A percentile compares a stretch with the other conserved stretches of the same genome.
phyloP scores from a whole-genome alignment of 2,329 filamentous ascomycete species.

The Arachnopeziza araneosa region DNA sequence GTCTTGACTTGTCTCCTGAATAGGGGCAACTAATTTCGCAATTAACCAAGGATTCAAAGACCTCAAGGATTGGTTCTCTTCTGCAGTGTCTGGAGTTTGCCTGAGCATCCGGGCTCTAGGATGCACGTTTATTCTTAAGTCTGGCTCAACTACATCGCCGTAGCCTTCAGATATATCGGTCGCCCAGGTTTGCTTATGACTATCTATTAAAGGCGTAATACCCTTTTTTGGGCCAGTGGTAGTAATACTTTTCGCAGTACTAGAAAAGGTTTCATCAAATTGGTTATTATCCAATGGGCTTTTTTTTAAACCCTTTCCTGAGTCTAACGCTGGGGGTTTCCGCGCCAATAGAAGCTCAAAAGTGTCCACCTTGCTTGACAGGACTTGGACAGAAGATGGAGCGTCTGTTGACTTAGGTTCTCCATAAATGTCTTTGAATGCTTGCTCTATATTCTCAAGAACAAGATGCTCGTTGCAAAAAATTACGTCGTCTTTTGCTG shows the following conservation, averaged over 20 bases:
- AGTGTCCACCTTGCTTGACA: slow-evolving; percentile 1
- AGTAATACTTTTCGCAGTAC: background rate
- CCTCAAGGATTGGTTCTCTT: background rate
- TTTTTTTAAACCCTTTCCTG: background rate
- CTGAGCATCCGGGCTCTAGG: background rate
- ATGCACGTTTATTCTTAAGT: background rate
- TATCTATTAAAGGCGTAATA: background rate
- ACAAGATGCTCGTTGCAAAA: slow-evolving; percentile 51
- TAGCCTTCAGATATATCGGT: slow-evolving; percentile 42
- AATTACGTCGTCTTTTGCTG: slow-evolving; percentile 65
- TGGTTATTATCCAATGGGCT: background rate
- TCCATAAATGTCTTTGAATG: slow-evolving; percentile 27
- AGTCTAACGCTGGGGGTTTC: slow-evolving; percentile 2
- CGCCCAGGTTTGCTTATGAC: slow-evolving; percentile 5
- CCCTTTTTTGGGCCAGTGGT: background rate
- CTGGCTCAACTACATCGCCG: slow-evolving; percentile 37
- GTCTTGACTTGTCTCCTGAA: background rate
- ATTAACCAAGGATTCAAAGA: slow-evolving; percentile 37
- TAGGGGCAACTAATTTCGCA: slow-evolving; percentile 33
- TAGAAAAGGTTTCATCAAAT: background rate
- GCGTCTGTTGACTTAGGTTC: background rate
- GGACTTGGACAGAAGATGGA: background rate
- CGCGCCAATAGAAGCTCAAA: slow-evolving; percentile 25
- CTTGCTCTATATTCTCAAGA: slow-evolving; percentile 29
- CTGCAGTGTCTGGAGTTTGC: background rate